These are phyloP conservation scores for Chlorella sp. DNA, from an alignment of 139 green algal species.

Conservation along the genomic window DNA sequence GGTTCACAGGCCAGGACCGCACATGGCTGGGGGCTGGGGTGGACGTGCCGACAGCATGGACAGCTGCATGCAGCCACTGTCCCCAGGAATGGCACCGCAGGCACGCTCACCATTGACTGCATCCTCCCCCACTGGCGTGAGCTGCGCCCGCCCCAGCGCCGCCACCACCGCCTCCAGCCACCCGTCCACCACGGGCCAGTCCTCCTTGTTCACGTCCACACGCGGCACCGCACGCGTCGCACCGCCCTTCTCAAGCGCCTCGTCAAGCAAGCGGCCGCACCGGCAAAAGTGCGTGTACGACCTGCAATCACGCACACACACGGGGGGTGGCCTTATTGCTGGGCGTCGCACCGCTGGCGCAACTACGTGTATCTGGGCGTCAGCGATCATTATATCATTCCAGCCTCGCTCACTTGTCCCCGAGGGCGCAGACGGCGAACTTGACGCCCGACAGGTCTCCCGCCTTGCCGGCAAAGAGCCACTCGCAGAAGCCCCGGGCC, in stretches of 20 bases:
- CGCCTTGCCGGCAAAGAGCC: slow-evolving; percentile 51
- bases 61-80: too few relatives aligned
- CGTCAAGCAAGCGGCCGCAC: slow-evolving; percentile 73
- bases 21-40: too few relatives aligned
- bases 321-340: not conserved
- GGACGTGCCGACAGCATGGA: too few relatives aligned
- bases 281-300: slow-evolving; percentile 83
- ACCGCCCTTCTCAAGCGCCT: slow-evolving; percentile 42
- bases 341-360: not conserved
- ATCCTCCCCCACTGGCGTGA: slow-evolving; percentile 31
- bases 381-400: too few relatives aligned
- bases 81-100: too few relatives aligned
- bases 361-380: too few relatives aligned
- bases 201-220: slow-evolving; percentile 74
- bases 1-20: too few relatives aligned
- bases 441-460: slow-evolving; percentile 27
- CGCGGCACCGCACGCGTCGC: slow-evolving; percentile 30
- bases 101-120: too few relatives aligned
- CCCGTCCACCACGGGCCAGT: slow-evolving; percentile 63
- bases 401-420: slow-evolving; percentile 56
- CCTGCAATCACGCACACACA: slow-evolving; percentile 18
- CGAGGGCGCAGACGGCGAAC: slow-evolving; percentile 75
- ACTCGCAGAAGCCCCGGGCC: slow-evolving; percentile 78
- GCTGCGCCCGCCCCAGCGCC: slow-evolving; percentile 28
- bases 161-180: slow-evolving; percentile 56